Evolutionary conservation across 345 rosid genomes (phyloP).

Genomic region (Toxicodendron radicans): DNA sequence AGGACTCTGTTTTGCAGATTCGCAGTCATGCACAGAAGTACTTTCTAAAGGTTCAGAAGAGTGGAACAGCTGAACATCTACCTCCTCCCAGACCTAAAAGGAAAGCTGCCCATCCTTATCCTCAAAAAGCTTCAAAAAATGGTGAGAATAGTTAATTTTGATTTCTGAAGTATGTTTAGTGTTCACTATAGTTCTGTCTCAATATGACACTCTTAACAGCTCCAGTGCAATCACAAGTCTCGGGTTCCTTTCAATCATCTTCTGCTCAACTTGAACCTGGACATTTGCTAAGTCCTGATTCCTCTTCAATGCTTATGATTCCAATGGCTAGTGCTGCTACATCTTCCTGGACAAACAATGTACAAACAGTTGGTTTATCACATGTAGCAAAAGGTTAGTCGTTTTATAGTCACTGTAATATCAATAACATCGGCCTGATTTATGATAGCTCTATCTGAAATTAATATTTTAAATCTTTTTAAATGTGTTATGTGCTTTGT

Average conservation of each 20-base stretch:
- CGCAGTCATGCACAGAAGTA: conserved; percentile 95
- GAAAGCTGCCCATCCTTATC: conserved; percentile 96
- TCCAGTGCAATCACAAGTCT: conserved; percentile 39
- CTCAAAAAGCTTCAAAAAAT: conserved; percentile 77
- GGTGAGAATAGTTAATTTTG: conserved; percentile 35
- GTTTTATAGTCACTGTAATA: not conserved
- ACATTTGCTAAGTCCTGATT: conserved; percentile 49
- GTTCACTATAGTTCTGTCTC: conserved; percentile 1
- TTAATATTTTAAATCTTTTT: conserved; percentile 6
- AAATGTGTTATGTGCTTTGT: conserved; percentile 22
- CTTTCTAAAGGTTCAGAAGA: conserved; percentile 85
- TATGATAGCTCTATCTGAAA: not conserved
- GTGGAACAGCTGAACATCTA: conserved; percentile 78
- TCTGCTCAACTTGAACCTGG: conserved; percentile 49
- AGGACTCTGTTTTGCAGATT: conserved; percentile 41
- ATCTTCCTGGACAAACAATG: conserved; percentile 52
- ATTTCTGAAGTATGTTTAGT: conserved; percentile 12
- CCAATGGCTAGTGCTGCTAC: conserved; percentile 45
- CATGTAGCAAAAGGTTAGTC: conserved; percentile 45
- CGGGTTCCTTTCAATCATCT: conserved; percentile 50
- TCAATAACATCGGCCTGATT: not conserved
- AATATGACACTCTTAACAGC: conserved; percentile 32
- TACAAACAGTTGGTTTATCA: conserved; percentile 47
- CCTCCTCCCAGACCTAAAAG: conserved; percentile 94
- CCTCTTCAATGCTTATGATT: conserved; percentile 53